Percentiles rank a stretch among this genome's conserved stretches.
phyloP scores from a whole-genome alignment of 1,284 basidiomycete species.

The Irpex lacteus region DNA sequence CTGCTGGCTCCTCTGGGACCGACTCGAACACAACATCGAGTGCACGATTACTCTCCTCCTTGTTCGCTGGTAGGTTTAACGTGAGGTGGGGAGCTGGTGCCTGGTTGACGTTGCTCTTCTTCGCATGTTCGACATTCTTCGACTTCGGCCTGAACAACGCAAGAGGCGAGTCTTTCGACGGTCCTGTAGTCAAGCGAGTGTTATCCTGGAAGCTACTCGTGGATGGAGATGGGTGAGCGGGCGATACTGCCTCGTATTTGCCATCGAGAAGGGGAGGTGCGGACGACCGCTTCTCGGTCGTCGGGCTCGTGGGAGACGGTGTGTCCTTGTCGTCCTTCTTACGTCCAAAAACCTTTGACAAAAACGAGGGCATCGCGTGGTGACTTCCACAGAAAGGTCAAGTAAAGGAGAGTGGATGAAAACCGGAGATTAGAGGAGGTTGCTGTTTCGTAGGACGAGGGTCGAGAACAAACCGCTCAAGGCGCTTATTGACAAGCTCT shows the following conservation, averaged over 20 bases:
- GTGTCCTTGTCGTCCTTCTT: conserved; percentile 58
- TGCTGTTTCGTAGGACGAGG: not conserved
- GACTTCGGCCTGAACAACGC: conserved; percentile 50
- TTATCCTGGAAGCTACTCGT: conserved; percentile 36
- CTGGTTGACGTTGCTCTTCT: conserved; percentile 29
- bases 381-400: conserved; percentile 4
- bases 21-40: conserved; percentile 59
- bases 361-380: conserved; percentile 63
- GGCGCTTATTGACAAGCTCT: not conserved
- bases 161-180: conserved; percentile 38
- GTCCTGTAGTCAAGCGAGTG: conserved; percentile 27
- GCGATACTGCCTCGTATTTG: conserved; percentile 66
- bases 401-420: conserved; percentile 2
- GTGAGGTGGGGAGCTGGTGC: conserved; percentile 49
- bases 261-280: conserved; percentile 57
- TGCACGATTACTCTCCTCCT: conserved; percentile 44
- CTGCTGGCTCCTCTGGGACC: conserved; percentile 45
- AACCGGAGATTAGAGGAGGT: conserved; percentile 2
- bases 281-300: conserved; percentile 33
- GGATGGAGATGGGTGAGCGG: conserved; percentile 47
- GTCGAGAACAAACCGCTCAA: conserved; percentile 4
- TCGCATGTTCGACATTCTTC: conserved; percentile 29
- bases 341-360: conserved; percentile 74
- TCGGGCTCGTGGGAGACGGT: conserved; percentile 26
- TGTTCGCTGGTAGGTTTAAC: conserved; percentile 52